Evolutionary conservation across 139 green algal genomes (phyloP), one percentile per base, ranked within the genome.

Genomic region (Micractinium sp.): DNA sequence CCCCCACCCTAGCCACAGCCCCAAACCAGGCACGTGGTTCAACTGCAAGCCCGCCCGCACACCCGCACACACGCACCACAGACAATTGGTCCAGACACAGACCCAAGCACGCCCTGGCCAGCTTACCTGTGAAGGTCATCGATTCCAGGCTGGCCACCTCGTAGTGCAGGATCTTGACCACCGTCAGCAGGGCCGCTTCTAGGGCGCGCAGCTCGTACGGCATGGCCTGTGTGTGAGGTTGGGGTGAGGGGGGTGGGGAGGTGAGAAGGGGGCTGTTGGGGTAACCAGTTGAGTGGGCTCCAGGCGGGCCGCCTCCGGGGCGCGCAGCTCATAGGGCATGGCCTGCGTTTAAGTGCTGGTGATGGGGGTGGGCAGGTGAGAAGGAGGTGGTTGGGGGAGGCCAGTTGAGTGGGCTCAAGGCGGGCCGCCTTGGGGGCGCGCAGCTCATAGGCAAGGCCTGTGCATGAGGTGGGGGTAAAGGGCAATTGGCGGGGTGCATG

Each of bases 201-300:
- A 91, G 61, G 36, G 88, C 88, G 0, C 81, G 81, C 76, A 91
- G 81, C 88, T 91, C 88, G 81, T 88, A 88, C 0, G 88, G 88
- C 88, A 91, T 61, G 33, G 83, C 66, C 88, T 90, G 79, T 35
- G 47, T 33, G 47, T 12, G 41, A 27, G 38, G 75, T 14, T 19
- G 13, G 53, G 47, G 22, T 2, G 41, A 38, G 53, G 12, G 53
- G 31, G 47, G 47, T 39, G 22, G 19, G 38, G 1, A 36, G 3
- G 76, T 20, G 38, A 5, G 38, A 1, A 33, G 35, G 33, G n/a
- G 4, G n/a, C 12, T 85, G 29, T 16, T 27, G 13, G 9, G 31
- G 71, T 38, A 16, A 71, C 35, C 18, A 74, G 16, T 9, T 20
- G 66, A 74, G 66, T 12, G 18, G 20, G 66, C 33, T 29, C 16